phyloP scores from a whole-genome alignment of 2,329 filamentous ascomycete genomes.

The Ceratocystis destructans region DNA sequence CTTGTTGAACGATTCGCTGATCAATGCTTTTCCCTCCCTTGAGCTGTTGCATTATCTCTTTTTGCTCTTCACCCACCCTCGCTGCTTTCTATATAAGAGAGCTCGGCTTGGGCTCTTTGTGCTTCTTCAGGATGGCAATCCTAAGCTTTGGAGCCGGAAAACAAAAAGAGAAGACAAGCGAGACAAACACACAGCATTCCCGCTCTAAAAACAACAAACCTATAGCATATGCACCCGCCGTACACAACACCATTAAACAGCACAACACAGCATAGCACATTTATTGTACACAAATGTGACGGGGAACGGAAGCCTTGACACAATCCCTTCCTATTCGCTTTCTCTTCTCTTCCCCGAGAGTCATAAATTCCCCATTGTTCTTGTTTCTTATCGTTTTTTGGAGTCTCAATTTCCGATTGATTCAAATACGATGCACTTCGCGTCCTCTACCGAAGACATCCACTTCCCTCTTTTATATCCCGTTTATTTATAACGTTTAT shows the following conservation, averaged over 20 bases:
- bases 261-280: background rate
- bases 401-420: background rate
- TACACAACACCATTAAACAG: background rate
- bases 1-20: too few relatives aligned
- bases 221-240: background rate
- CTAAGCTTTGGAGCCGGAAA: background rate
- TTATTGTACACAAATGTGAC: background rate
- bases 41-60: background rate
- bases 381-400: slow-evolving; percentile 4
- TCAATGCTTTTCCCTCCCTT: background rate
- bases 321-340: background rate
- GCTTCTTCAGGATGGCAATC: background rate
- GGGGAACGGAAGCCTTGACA: background rate
- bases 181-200: background rate
- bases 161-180: background rate
- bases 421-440: background rate
- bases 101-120: background rate
- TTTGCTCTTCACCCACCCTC: background rate
- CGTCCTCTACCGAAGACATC: background rate
- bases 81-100: background rate
- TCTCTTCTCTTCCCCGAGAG: background rate
- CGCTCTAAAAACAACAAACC: too few relatives aligned
- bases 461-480: background rate
- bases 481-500: background rate
- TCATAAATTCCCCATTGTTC: background rate